A percentile compares a stretch with the other conserved stretches of the same genome.
These are phyloP conservation scores for Geranium incanum DNA, from an alignment of 441 rosid genomes.

Conservation along the genomic window DNA sequence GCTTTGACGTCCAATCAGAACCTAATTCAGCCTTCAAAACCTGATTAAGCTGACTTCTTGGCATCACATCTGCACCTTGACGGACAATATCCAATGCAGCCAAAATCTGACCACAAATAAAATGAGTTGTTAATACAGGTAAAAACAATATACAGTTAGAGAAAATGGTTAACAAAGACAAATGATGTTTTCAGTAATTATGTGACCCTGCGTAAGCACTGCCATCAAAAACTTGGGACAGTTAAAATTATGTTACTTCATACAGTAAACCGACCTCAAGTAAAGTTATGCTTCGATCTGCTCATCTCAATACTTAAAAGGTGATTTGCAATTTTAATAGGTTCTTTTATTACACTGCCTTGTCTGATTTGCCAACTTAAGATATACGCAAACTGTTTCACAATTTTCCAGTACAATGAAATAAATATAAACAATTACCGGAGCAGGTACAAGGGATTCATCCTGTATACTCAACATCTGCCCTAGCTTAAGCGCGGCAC, in stretches of 20 bases:
- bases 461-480: constrained; percentile 97
- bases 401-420: neutral
- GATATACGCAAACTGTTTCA: neutral
- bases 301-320: neutral
- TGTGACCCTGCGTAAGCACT: neutral
- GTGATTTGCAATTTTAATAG: neutral
- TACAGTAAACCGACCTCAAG: neutral
- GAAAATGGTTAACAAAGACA: neutral
- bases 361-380: neutral
- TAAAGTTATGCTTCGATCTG: neutral
- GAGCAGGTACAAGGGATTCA: constrained; percentile 95
- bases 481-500: constrained; percentile 91
- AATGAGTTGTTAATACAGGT: constrained; percentile 15
- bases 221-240: neutral
- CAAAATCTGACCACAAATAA: constrained; percentile 53
- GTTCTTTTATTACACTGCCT: neutral
- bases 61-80: constrained; percentile 99
- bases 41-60: constrained; percentile 73
- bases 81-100: constrained; percentile 92
- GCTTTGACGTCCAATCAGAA: constrained; percentile 59
- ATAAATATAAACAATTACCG: constrained; percentile 33
- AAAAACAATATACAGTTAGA: neutral
- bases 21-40: constrained; percentile 85
- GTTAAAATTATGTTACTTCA: neutral
- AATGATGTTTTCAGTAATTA: neutral